phyloP scores from a whole-genome alignment of 257 asterid species.

The Henckelia pumila region DNA sequence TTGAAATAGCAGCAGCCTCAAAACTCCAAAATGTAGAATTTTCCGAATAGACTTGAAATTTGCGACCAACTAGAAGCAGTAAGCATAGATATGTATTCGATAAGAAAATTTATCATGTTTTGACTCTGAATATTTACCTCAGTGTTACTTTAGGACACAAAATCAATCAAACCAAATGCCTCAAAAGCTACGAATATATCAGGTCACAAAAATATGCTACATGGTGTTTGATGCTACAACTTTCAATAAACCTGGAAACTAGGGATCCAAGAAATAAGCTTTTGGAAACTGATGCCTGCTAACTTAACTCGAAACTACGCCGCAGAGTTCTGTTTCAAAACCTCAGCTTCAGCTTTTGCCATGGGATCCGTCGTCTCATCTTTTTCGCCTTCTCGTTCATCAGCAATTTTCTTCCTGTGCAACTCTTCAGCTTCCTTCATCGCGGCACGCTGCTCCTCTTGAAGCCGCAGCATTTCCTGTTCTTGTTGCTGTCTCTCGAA shows the following conservation, averaged over 20 bases:
- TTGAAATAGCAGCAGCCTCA: constrained; percentile 69
- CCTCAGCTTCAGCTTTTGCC: constrained; percentile 76
- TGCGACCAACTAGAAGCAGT: neutral
- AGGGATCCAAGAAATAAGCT: neutral
- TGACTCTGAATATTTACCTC: neutral
- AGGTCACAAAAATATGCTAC: neutral
- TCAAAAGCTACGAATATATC: constrained; percentile 2
- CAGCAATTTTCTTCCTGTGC: constrained; percentile 83
- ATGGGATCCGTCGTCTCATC: constrained; percentile 75
- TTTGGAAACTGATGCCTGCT: neutral
- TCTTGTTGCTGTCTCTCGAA: constrained; percentile 92
- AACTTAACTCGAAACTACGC: constrained; percentile 28
- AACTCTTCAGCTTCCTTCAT: constrained; percentile 77
- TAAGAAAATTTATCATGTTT: neutral
- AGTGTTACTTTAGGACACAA: neutral
- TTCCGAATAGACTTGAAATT: constrained; percentile 36
- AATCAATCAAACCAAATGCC: neutral
- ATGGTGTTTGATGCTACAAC: neutral
- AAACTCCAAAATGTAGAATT: constrained; percentile 46
- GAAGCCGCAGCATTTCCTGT: constrained; percentile 80
- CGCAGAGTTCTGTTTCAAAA: constrained; percentile 48
- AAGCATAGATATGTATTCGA: neutral
- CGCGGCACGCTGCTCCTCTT: constrained; percentile 75
- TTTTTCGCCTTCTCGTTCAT: constrained; percentile 85
- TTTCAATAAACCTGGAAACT: neutral